Percentiles rank a stretch among this genome's conserved stretches.
Conservation (phyloP, 169 alveolate species). For the Toxoplasma gondii region DNA sequence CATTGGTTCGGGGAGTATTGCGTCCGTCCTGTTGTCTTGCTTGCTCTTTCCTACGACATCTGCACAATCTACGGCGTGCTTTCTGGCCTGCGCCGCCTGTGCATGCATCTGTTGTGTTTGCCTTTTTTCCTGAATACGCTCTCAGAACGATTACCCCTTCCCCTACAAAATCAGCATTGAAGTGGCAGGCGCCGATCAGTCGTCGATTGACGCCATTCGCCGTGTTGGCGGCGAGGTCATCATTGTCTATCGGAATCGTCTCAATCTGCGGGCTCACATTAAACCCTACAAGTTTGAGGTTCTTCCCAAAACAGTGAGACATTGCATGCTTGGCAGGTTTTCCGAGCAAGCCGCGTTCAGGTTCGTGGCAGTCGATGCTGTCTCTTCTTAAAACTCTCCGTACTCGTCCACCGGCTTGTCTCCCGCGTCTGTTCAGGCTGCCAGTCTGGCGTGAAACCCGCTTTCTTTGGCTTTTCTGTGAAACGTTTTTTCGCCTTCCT, state of each 20-base stretch:
- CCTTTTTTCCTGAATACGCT: too few relatives aligned
- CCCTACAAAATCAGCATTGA: slow-evolving; percentile 89
- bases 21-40: too few relatives aligned
- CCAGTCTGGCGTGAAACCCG: too few relatives aligned
- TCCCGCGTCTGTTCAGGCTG: too few relatives aligned
- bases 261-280: slow-evolving; percentile 84
- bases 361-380: background rate
- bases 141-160: slow-evolving; percentile 88
- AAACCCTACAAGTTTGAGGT: slow-evolving; percentile 87
- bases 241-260: slow-evolving; percentile 84
- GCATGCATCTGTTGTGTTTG: background rate
- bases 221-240: slow-evolving; percentile 87
- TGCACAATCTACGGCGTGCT: too few relatives aligned
- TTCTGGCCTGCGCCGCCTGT: too few relatives aligned
- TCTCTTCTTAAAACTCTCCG: background rate
- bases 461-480: too few relatives aligned
- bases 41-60: too few relatives aligned
- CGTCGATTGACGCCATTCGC: slow-evolving; percentile 85
- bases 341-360: background rate
- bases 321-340: background rate
- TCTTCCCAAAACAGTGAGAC: slow-evolving; percentile 80
- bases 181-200: slow-evolving; percentile 90
- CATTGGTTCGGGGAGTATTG: background rate
- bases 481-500: too few relatives aligned
- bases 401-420: too few relatives aligned